A percentile compares a stretch with the other conserved stretches of the same genome.
phyloP scores from a whole-genome alignment of 352 stramenopile genomes.

The Pythium dissimile region DNA sequence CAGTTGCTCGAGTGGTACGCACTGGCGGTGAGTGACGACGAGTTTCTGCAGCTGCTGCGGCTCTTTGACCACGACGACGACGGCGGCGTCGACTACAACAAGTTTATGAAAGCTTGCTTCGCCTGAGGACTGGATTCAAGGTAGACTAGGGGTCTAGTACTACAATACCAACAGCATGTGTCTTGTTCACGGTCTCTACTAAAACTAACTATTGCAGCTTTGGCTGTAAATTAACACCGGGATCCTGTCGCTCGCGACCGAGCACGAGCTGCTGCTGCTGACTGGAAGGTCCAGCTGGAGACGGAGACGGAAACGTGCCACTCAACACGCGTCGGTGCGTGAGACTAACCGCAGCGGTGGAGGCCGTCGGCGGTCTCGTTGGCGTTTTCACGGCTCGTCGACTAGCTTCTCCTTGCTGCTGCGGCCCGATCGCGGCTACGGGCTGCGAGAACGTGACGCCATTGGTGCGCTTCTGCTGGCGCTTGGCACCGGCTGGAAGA shows the following conservation, averaged over 20 bases:
- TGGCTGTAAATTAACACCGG: too few relatives aligned
- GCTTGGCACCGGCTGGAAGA: too few relatives aligned
- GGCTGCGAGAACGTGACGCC: constrained; percentile 8
- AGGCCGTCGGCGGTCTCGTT: not conserved
- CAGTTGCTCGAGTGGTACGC: constrained; percentile 76
- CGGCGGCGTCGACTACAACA: constrained; percentile 68
- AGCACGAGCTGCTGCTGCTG: too few relatives aligned
- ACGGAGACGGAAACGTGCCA: too few relatives aligned
- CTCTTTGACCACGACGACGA: constrained; percentile 58
- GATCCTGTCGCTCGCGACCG: too few relatives aligned
- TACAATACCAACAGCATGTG: not conserved
- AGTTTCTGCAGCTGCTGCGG: constrained; percentile 54
- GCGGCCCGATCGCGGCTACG: not conserved
- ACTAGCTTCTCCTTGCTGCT: not conserved
- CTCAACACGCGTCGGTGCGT: not conserved
- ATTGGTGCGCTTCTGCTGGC: constrained; percentile 20
- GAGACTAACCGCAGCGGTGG: not conserved
- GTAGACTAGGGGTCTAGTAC: too few relatives aligned
- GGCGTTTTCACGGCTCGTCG: not conserved
- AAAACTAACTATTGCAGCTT: too few relatives aligned
- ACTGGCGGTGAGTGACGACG: constrained; percentile 44
- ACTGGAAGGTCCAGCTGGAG: too few relatives aligned
- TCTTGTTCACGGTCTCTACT: too few relatives aligned
- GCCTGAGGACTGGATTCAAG: constrained; percentile 8
- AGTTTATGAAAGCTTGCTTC: constrained; percentile 67